Conservation (phyloP, 2,329 filamentous ascomycete species). For the Fusarium globosum region DNA sequence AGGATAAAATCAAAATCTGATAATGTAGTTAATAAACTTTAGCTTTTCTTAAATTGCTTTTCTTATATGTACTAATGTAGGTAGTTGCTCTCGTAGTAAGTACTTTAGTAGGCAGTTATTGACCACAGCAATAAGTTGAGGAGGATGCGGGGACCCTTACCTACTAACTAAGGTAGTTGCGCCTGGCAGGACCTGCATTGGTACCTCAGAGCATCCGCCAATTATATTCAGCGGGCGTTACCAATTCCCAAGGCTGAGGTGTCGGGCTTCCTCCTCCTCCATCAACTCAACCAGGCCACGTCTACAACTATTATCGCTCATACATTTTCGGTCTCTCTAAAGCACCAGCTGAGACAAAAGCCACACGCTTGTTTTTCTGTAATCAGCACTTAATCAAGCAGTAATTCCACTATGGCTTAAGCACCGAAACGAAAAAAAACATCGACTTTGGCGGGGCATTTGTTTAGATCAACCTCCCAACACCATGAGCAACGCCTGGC, state of each 20-base stretch:
- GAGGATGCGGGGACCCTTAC: slow-evolving; percentile 3
- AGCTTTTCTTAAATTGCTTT: neutral
- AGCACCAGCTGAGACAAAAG: neutral
- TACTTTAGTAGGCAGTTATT: neutral
- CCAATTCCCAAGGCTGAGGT: slow-evolving; percentile 31
- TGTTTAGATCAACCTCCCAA: slow-evolving; percentile 36
- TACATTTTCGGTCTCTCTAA: slow-evolving; percentile 11
- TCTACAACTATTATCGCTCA: slow-evolving; percentile 21
- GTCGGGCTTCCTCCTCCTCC: neutral
- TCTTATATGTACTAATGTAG: too few species aligned
- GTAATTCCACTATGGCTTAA: slow-evolving; percentile 31
- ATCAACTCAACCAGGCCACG: slow-evolving; percentile 18
- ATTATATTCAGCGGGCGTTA: slow-evolving; percentile 34
- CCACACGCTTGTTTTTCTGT: neutral
- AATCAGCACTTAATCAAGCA: slow-evolving; percentile 1
- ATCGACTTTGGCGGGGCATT: slow-evolving; percentile 42
- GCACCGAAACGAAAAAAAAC: slow-evolving; percentile 9
- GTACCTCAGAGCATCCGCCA: slow-evolving; percentile 26
- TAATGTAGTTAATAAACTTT: neutral
- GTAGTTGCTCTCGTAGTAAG: neutral
- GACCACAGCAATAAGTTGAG: neutral
- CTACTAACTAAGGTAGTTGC: neutral
- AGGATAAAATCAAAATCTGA: neutral
- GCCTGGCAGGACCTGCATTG: neutral
- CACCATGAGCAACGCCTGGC: slow-evolving; percentile 60